Percentiles rank a stretch among this genome's conserved stretches.
Evolutionary conservation across 208 protist species (phyloP).

Genomic region (Acanthamoeba triangularis): DNA sequence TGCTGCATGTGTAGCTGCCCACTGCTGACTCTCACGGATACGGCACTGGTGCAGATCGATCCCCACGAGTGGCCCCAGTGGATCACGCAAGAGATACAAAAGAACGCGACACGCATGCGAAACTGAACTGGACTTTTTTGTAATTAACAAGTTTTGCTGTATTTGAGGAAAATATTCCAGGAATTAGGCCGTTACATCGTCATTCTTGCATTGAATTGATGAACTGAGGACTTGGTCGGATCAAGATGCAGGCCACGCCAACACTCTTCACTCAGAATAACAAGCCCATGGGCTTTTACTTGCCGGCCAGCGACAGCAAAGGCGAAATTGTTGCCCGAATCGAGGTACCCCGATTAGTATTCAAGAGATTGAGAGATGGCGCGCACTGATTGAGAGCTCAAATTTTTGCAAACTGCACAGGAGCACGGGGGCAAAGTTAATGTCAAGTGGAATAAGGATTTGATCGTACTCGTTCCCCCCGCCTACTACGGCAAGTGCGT

Average conservation of each 20-base stretch:
- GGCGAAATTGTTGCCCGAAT: not conserved
- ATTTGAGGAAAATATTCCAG: not conserved
- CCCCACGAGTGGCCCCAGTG: slow-evolving; percentile 67
- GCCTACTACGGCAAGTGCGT: not conserved
- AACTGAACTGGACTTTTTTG: not conserved
- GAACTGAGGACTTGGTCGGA: too few relatives aligned
- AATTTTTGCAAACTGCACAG: too few relatives aligned
- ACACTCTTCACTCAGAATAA: not conserved
- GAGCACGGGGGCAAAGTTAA: slow-evolving; percentile 5
- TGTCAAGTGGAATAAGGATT: not conserved
- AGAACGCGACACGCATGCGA: slow-evolving; percentile 37
- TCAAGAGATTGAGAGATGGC: too few relatives aligned
- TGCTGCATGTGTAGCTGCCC: not conserved
- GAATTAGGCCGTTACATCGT: too few relatives aligned
- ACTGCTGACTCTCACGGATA: not conserved
- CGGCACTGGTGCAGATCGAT: too few relatives aligned
- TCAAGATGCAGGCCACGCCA: not conserved
- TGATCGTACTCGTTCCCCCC: not conserved
- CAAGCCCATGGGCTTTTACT: not conserved
- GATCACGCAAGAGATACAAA: slow-evolving; percentile 66
- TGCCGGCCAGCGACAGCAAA: not conserved
- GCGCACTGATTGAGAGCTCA: too few relatives aligned
- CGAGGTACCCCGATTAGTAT: too few relatives aligned
- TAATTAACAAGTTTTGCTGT: not conserved
- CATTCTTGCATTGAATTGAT: too few relatives aligned